These are phyloP conservation scores for Phytophthora podocarpi DNA, from an alignment of 352 stramenopile species.

Conservation along the genomic window DNA sequence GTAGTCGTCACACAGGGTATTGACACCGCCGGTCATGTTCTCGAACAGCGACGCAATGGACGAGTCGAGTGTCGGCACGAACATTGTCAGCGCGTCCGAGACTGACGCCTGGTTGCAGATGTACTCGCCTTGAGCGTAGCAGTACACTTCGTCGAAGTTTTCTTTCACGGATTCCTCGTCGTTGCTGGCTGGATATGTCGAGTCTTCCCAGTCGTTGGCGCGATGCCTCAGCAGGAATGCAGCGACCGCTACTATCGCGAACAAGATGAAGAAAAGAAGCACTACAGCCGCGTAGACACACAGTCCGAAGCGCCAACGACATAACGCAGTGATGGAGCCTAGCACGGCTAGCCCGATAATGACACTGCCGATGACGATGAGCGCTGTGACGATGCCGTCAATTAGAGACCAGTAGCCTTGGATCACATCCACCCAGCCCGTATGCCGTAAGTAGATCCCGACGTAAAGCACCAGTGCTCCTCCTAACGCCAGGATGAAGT, in stretches of 20 bases:
- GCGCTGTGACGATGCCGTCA: conserved; percentile 45
- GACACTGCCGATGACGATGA: conserved; percentile 56
- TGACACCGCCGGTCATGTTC: conserved; percentile 64
- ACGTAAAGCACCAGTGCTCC: conserved; percentile 63
- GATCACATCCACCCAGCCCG: conserved; percentile 69
- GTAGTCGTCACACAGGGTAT: conserved; percentile 63
- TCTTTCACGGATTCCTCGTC: conserved; percentile 58
- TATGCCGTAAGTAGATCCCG: conserved; percentile 45
- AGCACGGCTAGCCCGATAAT: conserved; percentile 67
- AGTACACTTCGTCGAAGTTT: conserved; percentile 73
- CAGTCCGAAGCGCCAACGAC: conserved; percentile 60
- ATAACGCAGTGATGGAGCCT: conserved; percentile 61
- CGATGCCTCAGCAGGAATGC: conserved; percentile 51
- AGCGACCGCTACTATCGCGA: conserved; percentile 50
- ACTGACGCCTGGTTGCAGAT: conserved; percentile 69
- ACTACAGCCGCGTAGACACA: conserved; percentile 62
- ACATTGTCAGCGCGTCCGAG: conserved; percentile 57
- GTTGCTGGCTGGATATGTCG: conserved; percentile 51
- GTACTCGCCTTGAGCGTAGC: conserved; percentile 74
- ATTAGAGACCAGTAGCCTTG: conserved; percentile 57
- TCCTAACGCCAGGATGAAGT: conserved; percentile 60
- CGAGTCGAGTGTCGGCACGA: conserved; percentile 43
- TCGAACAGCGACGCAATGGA: conserved; percentile 42
- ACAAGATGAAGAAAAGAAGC: conserved; percentile 56
- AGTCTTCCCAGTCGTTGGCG: conserved; percentile 51